Conservation (phyloP, 371 early-diverging fungal species). For the Thermomucor indicae-seudaticae region DNA sequence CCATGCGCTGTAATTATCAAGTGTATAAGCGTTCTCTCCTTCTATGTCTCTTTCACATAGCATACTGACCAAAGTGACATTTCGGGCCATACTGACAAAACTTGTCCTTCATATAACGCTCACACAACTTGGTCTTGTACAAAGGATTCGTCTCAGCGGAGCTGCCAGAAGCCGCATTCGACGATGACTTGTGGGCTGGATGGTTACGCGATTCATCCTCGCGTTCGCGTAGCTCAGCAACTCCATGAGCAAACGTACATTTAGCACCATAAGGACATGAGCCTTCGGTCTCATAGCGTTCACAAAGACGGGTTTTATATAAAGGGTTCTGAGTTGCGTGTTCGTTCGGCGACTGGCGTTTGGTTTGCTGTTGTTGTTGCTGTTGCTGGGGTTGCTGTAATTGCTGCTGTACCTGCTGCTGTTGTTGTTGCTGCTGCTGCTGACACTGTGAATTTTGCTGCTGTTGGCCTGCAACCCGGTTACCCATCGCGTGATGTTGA, state of each 20-base stretch:
- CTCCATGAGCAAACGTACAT: slow-evolving; percentile 90
- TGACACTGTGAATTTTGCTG: background rate
- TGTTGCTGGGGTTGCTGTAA: background rate
- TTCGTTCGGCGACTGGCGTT: too few species aligned
- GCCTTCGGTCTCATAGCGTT: slow-evolving; percentile 76
- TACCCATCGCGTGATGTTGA: background rate
- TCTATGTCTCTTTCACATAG: background rate
- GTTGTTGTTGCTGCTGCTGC: background rate
- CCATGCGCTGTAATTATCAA: slow-evolving; percentile 14
- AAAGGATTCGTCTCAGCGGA: slow-evolving; percentile 57
- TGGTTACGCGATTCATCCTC: background rate
- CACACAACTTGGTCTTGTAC: slow-evolving; percentile 83
- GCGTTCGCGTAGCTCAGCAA: slow-evolving; percentile 67
- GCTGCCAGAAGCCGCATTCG: too few species aligned
- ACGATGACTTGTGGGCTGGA: background rate
- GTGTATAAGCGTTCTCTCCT: background rate
- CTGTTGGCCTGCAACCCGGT: background rate
- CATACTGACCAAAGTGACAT: slow-evolving; percentile 73
- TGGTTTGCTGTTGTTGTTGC: background rate
- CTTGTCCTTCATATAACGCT: slow-evolving; percentile 72
- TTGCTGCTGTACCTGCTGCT: background rate
- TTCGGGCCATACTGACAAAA: slow-evolving; percentile 80
- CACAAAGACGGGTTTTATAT: slow-evolving; percentile 85
- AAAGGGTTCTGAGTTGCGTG: slow-evolving; percentile 42
- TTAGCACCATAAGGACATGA: slow-evolving; percentile 74